Base-by-base conservation (phyloP, 345 rosid genomes). In the Arabis alpina region DNA sequence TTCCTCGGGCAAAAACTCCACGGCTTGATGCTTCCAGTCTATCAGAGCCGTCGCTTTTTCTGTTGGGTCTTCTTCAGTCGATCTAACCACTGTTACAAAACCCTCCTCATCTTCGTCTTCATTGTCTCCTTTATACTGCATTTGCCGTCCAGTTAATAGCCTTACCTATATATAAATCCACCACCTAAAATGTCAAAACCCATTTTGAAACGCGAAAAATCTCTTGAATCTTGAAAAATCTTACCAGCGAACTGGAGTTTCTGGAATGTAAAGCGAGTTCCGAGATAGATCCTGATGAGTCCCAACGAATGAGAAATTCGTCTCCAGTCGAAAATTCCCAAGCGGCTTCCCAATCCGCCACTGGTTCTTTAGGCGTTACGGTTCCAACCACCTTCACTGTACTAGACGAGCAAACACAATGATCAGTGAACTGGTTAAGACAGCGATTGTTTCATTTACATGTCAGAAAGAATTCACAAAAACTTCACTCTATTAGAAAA, bases 241-340 rank as follows among this genome's bases (percentile, higher is more conserved):
- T 13, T 79, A 88, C 93, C 16, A 62, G 53, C 13, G 96, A 88
- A 62, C 81, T 83, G 0, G 79, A 70, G 42, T 63, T 86, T 75
- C 32, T 81, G 42, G 88, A 66, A 70, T 67, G 34, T 60, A 87
- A 81, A 14, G 55, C 48, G 13, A 83, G 75, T 55, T 78, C 76
- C 5, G 77, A 67, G 36, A 40, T 75, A 8, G 79, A 79, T 57
- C 86, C 64, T 2, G 73, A 76, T 6, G 91, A 76, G n/a, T 79
- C 82, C 77, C 73, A 86, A 19, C 75, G 74, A 36, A 90, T 74
- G 59, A 79, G 19, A 54, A 91, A 82, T 30, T 86, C 92, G 1
- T 89, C 88, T 27, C 98, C 98, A 4, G 91, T 85, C n/a, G 97
- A 91, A 59, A 91, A 89, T 10, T 67, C 68, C 97, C 98, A 93